Conservation (phyloP, 441 rosid species). For the Monsonia emarginata region DNA sequence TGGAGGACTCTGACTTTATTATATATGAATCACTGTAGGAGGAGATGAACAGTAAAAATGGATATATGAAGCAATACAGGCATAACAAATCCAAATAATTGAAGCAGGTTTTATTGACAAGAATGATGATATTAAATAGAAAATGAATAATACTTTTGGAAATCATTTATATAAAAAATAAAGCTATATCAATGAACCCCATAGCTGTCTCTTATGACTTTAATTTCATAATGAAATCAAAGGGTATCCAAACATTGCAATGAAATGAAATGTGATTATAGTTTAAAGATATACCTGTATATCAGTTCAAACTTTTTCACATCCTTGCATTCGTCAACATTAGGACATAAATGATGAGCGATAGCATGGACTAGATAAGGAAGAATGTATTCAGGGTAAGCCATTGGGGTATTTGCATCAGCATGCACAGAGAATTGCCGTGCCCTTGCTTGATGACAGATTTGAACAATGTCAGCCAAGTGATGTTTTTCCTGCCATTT, state of each 20-base stretch:
- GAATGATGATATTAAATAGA: background rate
- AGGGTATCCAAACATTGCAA: background rate
- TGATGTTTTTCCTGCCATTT: conserved; percentile 77
- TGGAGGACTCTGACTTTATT: background rate
- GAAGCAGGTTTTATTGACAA: background rate
- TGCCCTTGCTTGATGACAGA: conserved; percentile 71
- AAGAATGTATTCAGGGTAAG: conserved; percentile 62
- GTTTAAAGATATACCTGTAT: conserved; percentile 45
- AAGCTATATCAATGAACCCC: background rate
- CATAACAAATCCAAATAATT: background rate
- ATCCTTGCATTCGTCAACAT: conserved; percentile 74
- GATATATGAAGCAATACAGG: background rate
- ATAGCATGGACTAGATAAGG: conserved; percentile 73
- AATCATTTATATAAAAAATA: background rate
- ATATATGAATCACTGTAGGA: background rate
- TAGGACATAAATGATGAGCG: conserved; percentile 87
- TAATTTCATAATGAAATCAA: background rate
- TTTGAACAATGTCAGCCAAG: conserved; percentile 77
- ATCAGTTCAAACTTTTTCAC: conserved; percentile 66
- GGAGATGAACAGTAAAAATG: background rate
- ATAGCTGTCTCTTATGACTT: background rate
- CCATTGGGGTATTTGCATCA: conserved; percentile 48
- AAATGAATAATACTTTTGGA: background rate
- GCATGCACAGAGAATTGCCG: conserved; percentile 59
- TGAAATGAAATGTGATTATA: conserved; percentile 11